Conservation (phyloP, 2,329 filamentous ascomycete genomes). For the Knufia fluminis region DNA sequence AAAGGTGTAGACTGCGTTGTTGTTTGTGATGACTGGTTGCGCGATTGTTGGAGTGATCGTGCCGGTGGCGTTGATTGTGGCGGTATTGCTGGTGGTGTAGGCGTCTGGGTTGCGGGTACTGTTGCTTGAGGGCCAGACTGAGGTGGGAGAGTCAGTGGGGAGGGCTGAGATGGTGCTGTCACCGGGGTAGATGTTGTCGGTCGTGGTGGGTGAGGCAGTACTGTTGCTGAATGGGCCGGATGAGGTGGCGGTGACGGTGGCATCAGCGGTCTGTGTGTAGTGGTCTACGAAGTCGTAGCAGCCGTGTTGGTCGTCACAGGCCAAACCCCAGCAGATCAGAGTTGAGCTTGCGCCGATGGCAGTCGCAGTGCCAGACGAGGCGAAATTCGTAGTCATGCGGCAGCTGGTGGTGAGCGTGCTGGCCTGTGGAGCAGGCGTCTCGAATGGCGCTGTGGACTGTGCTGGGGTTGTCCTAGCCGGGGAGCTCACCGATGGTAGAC, state of each 20-base stretch:
- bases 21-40: neutral
- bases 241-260: neutral
- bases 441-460: neutral
- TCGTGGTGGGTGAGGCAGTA: no score
- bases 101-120: neutral
- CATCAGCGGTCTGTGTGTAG: neutral
- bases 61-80: neutral
- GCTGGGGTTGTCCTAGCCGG: neutral
- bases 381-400: slow-evolving; percentile 2
- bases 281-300: slow-evolving; percentile 4
- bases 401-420: slow-evolving; percentile 1
- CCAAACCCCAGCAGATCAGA: slow-evolving; percentile 2
- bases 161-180: neutral
- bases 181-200: no score
- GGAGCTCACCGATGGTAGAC: neutral
- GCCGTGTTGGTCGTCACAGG: neutral
- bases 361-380: neutral
- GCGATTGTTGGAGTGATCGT: neutral
- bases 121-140: neutral
- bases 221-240: neutral
- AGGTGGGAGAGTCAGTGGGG: neutral
- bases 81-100: neutral
- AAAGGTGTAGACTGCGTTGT: neutral
- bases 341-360: neutral
- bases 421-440: neutral